Evolutionary conservation across 495 filamentous ascomycete species (phyloP).

Genomic region (Pyrenula aspistea): DNA sequence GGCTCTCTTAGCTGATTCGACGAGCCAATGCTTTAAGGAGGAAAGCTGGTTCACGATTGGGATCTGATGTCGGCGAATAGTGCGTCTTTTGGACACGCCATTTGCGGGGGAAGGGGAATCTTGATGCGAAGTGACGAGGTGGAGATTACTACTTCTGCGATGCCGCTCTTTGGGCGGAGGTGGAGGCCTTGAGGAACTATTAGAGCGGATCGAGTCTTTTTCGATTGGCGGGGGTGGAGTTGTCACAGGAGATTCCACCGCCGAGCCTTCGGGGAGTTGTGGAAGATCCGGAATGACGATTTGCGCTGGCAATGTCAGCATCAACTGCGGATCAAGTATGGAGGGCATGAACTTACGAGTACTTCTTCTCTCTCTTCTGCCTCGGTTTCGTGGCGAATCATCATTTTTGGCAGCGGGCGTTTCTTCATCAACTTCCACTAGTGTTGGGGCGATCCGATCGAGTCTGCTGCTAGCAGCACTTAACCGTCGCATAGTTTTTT

Average conservation of each 20-base stretch:
- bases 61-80: constrained; percentile 49
- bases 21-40: constrained; percentile 79
- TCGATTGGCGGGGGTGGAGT: constrained; percentile 56
- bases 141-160: constrained; percentile 62
- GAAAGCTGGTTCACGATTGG: constrained; percentile 67
- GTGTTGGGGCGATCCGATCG: constrained; percentile 60
- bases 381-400: constrained; percentile 26
- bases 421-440: constrained; percentile 68
- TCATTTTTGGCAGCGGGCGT: constrained; percentile 20
- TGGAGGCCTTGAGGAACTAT: constrained; percentile 61
- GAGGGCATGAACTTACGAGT: constrained; percentile 13
- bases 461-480: constrained; percentile 79
- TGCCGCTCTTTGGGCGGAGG: constrained; percentile 78
- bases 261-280: constrained; percentile 49
- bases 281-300: constrained; percentile 55
- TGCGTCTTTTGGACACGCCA: constrained; percentile 40
- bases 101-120: constrained; percentile 45
- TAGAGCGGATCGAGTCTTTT: constrained; percentile 63
- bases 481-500: constrained; percentile 65
- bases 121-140: constrained; percentile 63
- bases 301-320: constrained; percentile 18
- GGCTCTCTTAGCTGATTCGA: constrained; percentile 63
- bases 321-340: background rate
- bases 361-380: constrained; percentile 45
- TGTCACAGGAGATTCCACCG: constrained; percentile 23